A percentile compares a stretch with the other conserved stretches of the same genome.
Conservation (phyloP, 352 stramenopile genomes). For the Phytophthora citrophthora region DNA sequence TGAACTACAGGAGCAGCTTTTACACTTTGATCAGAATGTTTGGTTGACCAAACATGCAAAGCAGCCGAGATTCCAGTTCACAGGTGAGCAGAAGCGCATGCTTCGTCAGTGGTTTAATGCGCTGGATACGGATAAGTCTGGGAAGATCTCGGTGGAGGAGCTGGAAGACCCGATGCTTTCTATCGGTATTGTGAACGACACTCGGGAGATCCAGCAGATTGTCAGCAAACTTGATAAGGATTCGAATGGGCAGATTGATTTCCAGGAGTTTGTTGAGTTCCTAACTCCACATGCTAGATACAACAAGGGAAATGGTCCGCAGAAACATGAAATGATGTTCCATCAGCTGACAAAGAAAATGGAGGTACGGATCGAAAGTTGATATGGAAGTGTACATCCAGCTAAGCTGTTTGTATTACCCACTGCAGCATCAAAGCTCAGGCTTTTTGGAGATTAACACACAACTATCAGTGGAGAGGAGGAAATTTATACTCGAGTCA, state of each 20-base stretch:
- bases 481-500: conserved; percentile 73
- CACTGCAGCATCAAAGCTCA: conserved; percentile 63
- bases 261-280: conserved; percentile 81
- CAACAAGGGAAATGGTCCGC: conserved; percentile 43
- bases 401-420: conserved; percentile 5
- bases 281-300: conserved; percentile 62
- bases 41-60: conserved; percentile 79
- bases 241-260: conserved; percentile 77
- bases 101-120: conserved; percentile 80
- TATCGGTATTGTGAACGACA: conserved; percentile 76
- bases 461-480: conserved; percentile 76
- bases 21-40: conserved; percentile 65
- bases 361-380: conserved; percentile 45
- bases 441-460: conserved; percentile 82
- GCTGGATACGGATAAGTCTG: conserved; percentile 67
- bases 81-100: conserved; percentile 75
- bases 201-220: conserved; percentile 64
- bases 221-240: conserved; percentile 73
- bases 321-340: conserved; percentile 77
- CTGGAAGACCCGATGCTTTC: conserved; percentile 83
- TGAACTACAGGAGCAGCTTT: conserved; percentile 54
- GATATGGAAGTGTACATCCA: background rate
- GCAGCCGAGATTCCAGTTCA: conserved; percentile 67
- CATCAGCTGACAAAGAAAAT: conserved; percentile 81
- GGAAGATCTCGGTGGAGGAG: conserved; percentile 81